Conservation (phyloP, 2,329 filamentous ascomycete genomes). For the Pseudogymnoascus sp. region DNA sequence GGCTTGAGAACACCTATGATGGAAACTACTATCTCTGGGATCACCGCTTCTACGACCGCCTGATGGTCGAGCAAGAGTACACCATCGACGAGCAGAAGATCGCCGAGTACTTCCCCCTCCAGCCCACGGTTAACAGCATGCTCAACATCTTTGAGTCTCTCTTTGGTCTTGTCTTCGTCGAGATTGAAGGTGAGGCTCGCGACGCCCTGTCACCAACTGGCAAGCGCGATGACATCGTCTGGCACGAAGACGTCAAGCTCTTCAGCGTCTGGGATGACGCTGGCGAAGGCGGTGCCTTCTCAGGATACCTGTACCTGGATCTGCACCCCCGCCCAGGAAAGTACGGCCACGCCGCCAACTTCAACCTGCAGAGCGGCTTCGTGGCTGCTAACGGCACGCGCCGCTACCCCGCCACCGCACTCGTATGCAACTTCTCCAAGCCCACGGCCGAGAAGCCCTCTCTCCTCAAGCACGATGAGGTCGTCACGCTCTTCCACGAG, state of each 20-base stretch:
- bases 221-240: conserved; percentile 45
- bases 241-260: conserved; percentile 76
- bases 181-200: conserved; percentile 60
- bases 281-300: conserved; percentile 60
- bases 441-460: conserved; percentile 68
- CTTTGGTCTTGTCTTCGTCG: conserved; percentile 70
- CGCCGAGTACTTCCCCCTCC: conserved; percentile 75
- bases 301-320: conserved; percentile 77
- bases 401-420: conserved; percentile 67
- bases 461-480: conserved; percentile 74
- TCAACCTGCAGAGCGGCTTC: conserved; percentile 69
- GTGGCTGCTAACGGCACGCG: conserved; percentile 58
- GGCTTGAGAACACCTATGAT: conserved; percentile 45
- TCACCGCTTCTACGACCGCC: conserved; percentile 67
- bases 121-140: conserved; percentile 68
- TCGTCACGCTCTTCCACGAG: conserved; percentile 76
- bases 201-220: conserved; percentile 28
- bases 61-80: conserved; percentile 75
- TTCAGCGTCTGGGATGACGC: conserved; percentile 79
- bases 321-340: conserved; percentile 74
- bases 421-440: conserved; percentile 83
- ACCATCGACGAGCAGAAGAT: conserved; percentile 72
- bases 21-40: conserved; percentile 78
- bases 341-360: conserved; percentile 79
- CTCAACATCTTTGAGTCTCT: conserved; percentile 75